Conservation (phyloP, 2,329 filamentous ascomycete species). For the Celoporthe dispersa region DNA sequence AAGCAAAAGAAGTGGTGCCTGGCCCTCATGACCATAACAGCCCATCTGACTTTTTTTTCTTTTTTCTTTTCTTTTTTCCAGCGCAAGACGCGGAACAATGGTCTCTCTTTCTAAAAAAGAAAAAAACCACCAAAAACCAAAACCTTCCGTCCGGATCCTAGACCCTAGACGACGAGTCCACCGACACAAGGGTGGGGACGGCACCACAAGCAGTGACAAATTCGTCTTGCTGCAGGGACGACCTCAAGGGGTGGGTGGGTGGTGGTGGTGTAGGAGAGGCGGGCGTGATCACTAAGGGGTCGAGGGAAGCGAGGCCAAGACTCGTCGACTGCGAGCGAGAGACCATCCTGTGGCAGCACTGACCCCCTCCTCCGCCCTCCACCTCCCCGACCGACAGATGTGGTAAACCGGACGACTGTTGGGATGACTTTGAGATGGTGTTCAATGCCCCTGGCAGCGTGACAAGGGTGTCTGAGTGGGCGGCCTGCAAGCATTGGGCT, state of each 20-base stretch:
- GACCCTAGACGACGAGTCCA: background rate
- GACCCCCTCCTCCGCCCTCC: background rate
- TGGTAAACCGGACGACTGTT: constrained; percentile 20
- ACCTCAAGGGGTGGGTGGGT: constrained; percentile 16
- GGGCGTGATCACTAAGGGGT: constrained; percentile 20
- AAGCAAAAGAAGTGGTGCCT: background rate
- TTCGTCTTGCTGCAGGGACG: constrained; percentile 20
- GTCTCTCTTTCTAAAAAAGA: constrained; percentile 1
- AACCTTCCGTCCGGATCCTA: background rate
- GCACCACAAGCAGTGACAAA: constrained; percentile 20
- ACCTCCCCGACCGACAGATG: constrained; percentile 16
- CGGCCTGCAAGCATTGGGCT: constrained; percentile 21
- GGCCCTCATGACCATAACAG: background rate
- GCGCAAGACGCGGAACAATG: constrained; percentile 36
- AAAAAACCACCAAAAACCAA: background rate
- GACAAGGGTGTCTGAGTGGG: constrained; percentile 17
- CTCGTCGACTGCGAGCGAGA: constrained; percentile 4
- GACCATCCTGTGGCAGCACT: background rate
- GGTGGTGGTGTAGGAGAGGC: constrained; percentile 16
- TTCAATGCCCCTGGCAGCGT: constrained; percentile 17
- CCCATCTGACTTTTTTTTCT: background rate
- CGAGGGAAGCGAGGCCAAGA: constrained; percentile 19
- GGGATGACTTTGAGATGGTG: constrained; percentile 15
- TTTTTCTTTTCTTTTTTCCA: background rate
- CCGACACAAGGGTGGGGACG: constrained; percentile 19